Evolutionary conservation across 352 stramenopile species (phyloP), one percentile per base, ranked within the genome.

Genomic region (Pythium brachiatum): DNA sequence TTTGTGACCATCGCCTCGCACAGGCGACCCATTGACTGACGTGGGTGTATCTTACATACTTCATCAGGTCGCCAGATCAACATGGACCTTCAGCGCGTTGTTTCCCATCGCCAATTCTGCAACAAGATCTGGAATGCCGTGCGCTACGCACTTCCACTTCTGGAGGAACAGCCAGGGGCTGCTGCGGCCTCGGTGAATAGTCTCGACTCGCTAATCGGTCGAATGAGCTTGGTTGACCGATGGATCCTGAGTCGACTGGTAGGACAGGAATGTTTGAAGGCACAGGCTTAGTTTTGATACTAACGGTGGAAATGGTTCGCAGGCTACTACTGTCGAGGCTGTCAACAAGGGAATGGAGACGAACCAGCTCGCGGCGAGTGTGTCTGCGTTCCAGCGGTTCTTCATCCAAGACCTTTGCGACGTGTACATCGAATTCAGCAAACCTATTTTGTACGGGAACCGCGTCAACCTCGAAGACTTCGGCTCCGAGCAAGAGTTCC

Each of bases 41-140:
- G 9, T 12, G 7, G 13, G 29, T 44, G 20, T 55, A 41, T 57
- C 18, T 26, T n/a, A 27, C 12, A 50, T 50, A 25, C 43, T 9
- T 47, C 7, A 20, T 16, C 29, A 84, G 83, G 83, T 16, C 83
- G 84, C 16, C 83, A 96, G 41, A 96, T 96, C 68, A 94, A 96
- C 57, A 90, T 96, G 82, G 86, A 96, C 53, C 67, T 94, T 15
- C 82, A 94, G 61, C 78, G 85, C 13, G 83, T 96, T 9, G 79
- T 94, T 8, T 91, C 83, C 5, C 89, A 88, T 46, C 85, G 87
- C 8, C 83, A 94, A 61, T 94, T 96, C 54, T 96, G 87, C 78
- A 96, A 96, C 67, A 96, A 96, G 65, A 70, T 96, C 61, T 96
- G 87, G 87, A 94, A 96, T 59, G 87, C 83, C 7, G 79, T 92